Evolutionary conservation across 1,139 yeast species (phyloP), one percentile per base, ranked within the genome.

Genomic region (Diutina pseudorugosa): DNA sequence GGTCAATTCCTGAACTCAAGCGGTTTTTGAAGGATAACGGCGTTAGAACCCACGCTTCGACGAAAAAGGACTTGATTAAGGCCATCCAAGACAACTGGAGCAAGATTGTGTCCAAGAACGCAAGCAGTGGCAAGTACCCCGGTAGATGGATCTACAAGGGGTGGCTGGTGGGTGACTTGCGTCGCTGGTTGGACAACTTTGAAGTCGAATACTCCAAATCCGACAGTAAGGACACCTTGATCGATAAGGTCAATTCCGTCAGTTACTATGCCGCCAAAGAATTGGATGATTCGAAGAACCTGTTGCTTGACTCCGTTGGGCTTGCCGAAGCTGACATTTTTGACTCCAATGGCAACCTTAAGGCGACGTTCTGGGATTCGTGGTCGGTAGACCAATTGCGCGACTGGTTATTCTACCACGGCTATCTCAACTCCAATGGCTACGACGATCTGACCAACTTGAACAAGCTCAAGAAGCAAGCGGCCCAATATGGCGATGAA

Each of bases 121-220:
- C 69, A 1, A 67, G 67, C 4, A 68, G 79, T 1, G 80, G 79
- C 11, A 64, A 63, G 50, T 77, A 78, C 55, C 76, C 81, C n/a
- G 76, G 80, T 11, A 71, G 69, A 51, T 72, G 79, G 72, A 65
- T 77, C 51, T 80, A 76, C 59, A 62, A 70, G 18, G 59, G 68
- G 30, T 80, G 84, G 82, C 64, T 68, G 40, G 60, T 61, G 14
- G 65, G 69, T 6, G 76, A 74, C 50, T 61, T 79, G 57, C 65
- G 72, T 57, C 61, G 69, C 19, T 76, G 86, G 79, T 62, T 79
- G 53, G 65, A 68, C 27, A 66, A 76, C 41, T 67, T 77, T 54
- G 73, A 74, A 23, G 63, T 78, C 54, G 70, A 59, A 20, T 75
- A 71, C 59, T 69, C 71, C 52, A 62, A 71, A 27, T 62, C 65